A percentile compares a stretch with the other conserved stretches of the same genome.
These are phyloP conservation scores for Xylaria sp. DNA, from an alignment of 2,329 filamentous ascomycete species.

Conservation along the genomic window DNA sequence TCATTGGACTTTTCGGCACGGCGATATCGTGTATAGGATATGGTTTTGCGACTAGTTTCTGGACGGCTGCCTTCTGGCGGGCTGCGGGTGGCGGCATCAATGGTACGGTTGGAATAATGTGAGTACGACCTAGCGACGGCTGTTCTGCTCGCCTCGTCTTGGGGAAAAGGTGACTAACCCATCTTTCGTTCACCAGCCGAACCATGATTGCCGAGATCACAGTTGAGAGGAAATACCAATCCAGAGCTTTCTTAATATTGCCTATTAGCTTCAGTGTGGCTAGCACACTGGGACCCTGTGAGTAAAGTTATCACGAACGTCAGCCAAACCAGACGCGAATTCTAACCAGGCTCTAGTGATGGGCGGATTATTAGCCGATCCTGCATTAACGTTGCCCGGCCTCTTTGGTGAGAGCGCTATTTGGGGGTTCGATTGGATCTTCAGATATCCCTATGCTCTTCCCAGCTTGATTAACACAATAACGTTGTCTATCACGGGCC, in stretches of 20 bases:
- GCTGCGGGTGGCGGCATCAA: constrained; percentile 69
- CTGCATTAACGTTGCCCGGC: constrained; percentile 68
- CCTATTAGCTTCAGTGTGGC: constrained; percentile 62
- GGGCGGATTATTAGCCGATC: constrained; percentile 76
- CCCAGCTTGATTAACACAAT: constrained; percentile 74
- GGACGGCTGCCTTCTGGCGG: constrained; percentile 72
- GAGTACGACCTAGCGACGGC: constrained; percentile 40
- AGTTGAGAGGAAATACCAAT: constrained; percentile 60
- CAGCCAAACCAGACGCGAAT: constrained; percentile 2
- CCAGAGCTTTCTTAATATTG: constrained; percentile 59
- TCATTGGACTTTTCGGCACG: constrained; percentile 75
- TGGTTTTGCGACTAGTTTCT: constrained; percentile 75
- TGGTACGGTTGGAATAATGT: constrained; percentile 62
- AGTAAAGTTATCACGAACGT: constrained; percentile 34
- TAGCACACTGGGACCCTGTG: constrained; percentile 58
- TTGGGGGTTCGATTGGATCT: constrained; percentile 73
- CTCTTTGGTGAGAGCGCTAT: constrained; percentile 70
- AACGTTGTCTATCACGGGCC: constrained; percentile 66
- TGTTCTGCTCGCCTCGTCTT: background rate
- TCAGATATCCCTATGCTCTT: constrained; percentile 73
- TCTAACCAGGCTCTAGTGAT: constrained; percentile 54
- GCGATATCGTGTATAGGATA: constrained; percentile 76
- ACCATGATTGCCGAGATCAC: constrained; percentile 63
- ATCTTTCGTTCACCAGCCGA: constrained; percentile 46
- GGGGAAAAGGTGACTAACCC: constrained; percentile 15